A percentile compares a stretch with the other conserved stretches of the same genome.
Evolutionary conservation across 2,329 filamentous ascomycete genomes (phyloP).

Genomic region (Talaromyces sp.): DNA sequence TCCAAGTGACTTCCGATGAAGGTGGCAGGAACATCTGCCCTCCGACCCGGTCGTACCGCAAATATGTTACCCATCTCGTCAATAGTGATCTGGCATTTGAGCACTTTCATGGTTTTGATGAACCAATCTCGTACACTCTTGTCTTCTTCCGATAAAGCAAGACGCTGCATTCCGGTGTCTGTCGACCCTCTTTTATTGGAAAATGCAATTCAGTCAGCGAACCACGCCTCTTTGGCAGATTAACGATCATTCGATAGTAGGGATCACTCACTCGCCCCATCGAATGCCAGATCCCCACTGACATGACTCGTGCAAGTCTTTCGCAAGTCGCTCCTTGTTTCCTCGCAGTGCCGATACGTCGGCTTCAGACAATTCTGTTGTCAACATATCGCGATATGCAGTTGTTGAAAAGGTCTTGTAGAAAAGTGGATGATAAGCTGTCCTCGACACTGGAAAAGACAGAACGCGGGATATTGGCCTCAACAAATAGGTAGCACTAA

Average conservation of each 20-base stretch:
- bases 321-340: conserved; percentile 62
- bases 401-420: conserved; percentile 16
- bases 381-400: conserved; percentile 35
- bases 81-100: conserved; percentile 69
- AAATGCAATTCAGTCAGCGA: not conserved
- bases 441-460: not conserved
- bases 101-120: conserved; percentile 59
- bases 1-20: conserved; percentile 73
- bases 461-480: not conserved
- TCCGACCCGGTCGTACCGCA: conserved; percentile 66
- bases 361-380: conserved; percentile 51
- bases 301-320: conserved; percentile 66
- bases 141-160: conserved; percentile 72
- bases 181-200: conserved; percentile 43
- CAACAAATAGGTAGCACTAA: conserved; percentile 1
- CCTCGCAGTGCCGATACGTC: conserved; percentile 59
- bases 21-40: conserved; percentile 61
- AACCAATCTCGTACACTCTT: conserved; percentile 77
- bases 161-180: conserved; percentile 76
- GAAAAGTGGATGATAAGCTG: not conserved
- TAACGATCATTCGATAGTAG: too few species aligned
- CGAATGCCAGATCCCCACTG: conserved; percentile 67
- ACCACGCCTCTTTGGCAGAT: too few species aligned
- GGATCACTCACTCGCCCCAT: conserved; percentile 66
- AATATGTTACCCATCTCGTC: conserved; percentile 84